A percentile compares a stretch with the other conserved stretches of the same genome.
Conservation (phyloP, 495 filamentous ascomycete species). For the Talaromyces borbonicus region DNA sequence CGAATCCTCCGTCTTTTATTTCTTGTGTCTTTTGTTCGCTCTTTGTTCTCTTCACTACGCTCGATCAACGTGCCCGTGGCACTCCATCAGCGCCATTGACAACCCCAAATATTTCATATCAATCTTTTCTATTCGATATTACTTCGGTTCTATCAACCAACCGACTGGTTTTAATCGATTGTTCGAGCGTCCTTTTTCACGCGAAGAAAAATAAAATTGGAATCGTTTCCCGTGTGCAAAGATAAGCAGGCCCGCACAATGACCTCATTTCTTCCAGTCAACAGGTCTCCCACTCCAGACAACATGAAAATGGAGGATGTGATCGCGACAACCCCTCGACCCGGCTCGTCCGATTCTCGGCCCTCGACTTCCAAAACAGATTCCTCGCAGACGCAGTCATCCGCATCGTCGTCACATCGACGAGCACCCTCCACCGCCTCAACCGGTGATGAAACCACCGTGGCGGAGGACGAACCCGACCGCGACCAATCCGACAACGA, state of each 20-base stretch:
- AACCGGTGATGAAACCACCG: slow-evolving; percentile 63
- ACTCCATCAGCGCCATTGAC: no score
- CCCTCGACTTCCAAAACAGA: slow-evolving; percentile 12
- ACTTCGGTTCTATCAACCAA: no score
- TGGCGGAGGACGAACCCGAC: slow-evolving; percentile 68
- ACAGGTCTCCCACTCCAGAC: slow-evolving; percentile 53
- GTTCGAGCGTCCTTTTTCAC: no score
- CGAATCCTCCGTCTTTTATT: no score
- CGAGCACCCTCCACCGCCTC: slow-evolving; percentile 28
- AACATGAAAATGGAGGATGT: slow-evolving; percentile 43
- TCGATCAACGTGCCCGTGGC: no score
- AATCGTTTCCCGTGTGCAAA: no score
- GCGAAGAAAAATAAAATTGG: no score
- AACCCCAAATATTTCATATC: no score
- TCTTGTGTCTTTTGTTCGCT: no score
- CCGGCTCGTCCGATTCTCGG: slow-evolving; percentile 24
- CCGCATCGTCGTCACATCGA: slow-evolving; percentile 45
- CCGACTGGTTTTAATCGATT: no score
- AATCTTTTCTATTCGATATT: no score
- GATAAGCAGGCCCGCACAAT: slow-evolving; percentile 20
- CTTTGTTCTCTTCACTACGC: no score
- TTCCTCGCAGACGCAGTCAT: slow-evolving; percentile 43
- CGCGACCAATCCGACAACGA: slow-evolving; percentile 71
- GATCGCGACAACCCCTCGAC: slow-evolving; percentile 54
- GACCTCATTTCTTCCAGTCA: slow-evolving; percentile 68